Evolutionary conservation across 305 asterid species (phyloP).

Genomic region (Salvia sclarea): DNA sequence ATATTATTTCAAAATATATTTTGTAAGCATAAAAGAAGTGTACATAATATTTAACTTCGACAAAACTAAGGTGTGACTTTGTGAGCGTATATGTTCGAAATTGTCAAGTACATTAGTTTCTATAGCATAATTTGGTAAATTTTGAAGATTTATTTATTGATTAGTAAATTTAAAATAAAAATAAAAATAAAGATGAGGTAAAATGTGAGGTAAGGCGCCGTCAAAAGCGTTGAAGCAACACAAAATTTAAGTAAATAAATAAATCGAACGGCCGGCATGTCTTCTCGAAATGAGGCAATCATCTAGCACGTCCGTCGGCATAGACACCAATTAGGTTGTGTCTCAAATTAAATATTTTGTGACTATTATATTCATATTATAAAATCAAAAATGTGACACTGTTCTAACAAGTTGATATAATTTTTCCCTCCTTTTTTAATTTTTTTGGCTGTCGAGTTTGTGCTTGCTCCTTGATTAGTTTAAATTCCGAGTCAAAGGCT

Average conservation of each 20-base stretch:
- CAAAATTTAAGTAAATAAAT: background rate
- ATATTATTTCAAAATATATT: no score
- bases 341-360: background rate
- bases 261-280: slow-evolving; percentile 40
- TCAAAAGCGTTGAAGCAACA: slow-evolving; percentile 8
- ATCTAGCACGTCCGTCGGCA: slow-evolving; percentile 34
- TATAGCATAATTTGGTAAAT: no score
- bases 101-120: no score
- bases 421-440: no score
- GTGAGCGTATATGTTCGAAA: no score
- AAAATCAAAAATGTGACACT: background rate
- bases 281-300: slow-evolving; percentile 36
- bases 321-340: slow-evolving; percentile 17
- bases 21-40: no score
- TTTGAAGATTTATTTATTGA: no score
- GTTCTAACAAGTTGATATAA: background rate
- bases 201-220: slow-evolving; percentile 28
- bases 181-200: background rate
- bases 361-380: background rate
- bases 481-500: background rate
- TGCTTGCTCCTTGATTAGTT: background rate
- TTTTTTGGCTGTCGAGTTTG: no score
- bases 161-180: no score
- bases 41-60: no score
- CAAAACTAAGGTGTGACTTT: no score